Evolutionary conservation across 768 basidiomycete species (phyloP).

Genomic region (Psilocybe subaeruginosa): DNA sequence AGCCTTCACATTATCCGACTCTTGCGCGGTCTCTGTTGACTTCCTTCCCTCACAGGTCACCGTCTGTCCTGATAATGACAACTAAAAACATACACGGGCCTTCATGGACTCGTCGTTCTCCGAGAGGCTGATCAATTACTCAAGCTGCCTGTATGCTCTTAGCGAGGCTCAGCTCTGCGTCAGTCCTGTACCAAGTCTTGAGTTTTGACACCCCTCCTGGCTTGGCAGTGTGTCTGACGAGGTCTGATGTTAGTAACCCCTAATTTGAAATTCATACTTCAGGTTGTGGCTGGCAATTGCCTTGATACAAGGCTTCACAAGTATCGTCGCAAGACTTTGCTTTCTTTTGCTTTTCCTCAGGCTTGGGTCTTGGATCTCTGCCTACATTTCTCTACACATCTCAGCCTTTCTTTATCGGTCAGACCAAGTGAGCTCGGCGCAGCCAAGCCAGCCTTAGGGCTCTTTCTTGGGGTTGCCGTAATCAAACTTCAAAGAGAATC

Average conservation of each 20-base stretch:
- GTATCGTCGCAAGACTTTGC: background rate
- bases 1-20: too few species aligned
- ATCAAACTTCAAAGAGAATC: slow-evolving; percentile 10
- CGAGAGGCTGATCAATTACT: background rate
- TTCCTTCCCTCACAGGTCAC: too few species aligned
- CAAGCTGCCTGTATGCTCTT: background rate
- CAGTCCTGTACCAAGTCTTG: background rate
- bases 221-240: background rate
- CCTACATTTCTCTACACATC: background rate
- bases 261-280: background rate
- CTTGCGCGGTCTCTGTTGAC: too few species aligned
- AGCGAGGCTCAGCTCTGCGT: background rate
- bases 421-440: slow-evolving; percentile 12
- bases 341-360: background rate
- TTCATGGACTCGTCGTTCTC: background rate
- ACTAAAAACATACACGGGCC: background rate
- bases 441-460: slow-evolving; percentile 10
- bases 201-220: background rate
- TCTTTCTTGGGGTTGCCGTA: slow-evolving; percentile 7
- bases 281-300: background rate
- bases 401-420: background rate
- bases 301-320: background rate
- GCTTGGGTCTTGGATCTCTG: background rate
- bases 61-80: too few species aligned
- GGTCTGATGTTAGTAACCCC: background rate